phyloP scores from a whole-genome alignment of 768 basidiomycete genomes.

The Pisolithus tinctorius region DNA sequence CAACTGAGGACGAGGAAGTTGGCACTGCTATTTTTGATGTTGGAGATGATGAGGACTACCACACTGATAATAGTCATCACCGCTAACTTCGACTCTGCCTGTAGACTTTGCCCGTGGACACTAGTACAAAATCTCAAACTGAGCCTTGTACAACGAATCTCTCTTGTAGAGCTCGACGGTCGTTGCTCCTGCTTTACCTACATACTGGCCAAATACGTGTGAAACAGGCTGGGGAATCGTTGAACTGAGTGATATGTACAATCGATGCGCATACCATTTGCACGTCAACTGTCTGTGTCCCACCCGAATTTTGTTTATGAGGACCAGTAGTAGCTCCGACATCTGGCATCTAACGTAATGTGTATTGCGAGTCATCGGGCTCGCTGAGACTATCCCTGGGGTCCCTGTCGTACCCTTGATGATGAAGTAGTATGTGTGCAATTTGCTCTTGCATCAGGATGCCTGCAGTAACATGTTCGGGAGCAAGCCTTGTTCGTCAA shows the following conservation, averaged over 20 bases:
- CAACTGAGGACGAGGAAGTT: conserved; percentile 18
- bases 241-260: no score
- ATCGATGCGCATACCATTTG: no score
- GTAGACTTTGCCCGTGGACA: background rate
- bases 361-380: no score
- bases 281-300: no score
- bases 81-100: background rate
- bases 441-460: conserved; percentile 67
- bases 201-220: no score
- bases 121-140: background rate
- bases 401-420: background rate
- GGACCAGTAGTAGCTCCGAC: no score
- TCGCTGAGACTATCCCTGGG: background rate
- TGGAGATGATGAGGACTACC: conserved; percentile 44
- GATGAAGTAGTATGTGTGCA: conserved; percentile 18
- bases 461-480: conserved; percentile 32
- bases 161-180: no score
- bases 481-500: background rate
- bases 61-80: conserved; percentile 14
- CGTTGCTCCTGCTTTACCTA: no score
- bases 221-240: no score
- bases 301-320: no score
- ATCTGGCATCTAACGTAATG: no score
- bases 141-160: no score
- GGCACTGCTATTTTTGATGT: conserved; percentile 49